Evolutionary conservation across 345 rosid species (phyloP), one percentile per base, ranked within the genome.

Genomic region (Brassica incana): DNA sequence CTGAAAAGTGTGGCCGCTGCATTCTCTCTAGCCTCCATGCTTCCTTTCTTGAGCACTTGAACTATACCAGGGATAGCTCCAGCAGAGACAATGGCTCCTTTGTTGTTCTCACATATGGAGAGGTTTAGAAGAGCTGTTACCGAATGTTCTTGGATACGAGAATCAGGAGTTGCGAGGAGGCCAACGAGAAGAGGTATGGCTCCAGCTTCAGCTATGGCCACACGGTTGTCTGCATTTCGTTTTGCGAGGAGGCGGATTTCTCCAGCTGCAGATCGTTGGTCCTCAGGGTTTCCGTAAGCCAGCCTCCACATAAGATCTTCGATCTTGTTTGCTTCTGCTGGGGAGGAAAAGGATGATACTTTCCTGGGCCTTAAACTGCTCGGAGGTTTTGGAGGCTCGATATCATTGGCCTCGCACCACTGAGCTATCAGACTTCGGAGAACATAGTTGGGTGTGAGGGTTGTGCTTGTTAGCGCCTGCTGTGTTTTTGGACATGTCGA

Each of bases 11-110:
- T 89, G 20, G 99, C 99, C 2, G 99, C 99, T 2, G 99, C 98
- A 75, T 95, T 95, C 83, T 95, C 99, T 79, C 98, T 90, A 15
- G 99, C 99, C 70, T 93, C 98, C 99, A 93, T 95, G 90, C 96
- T 93, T 38, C 99, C 99, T 78, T 85, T 95, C 87, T 88, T 95
- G 38, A 95, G 96, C 52, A 95, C 99, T 74, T 86, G 94, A 64
- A 93, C 96, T 64, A 95, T 91, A 76, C 98, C 93, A 8, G 96
- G 99, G 78, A 95, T 93, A 33, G 99, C 99, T 62, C 97, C 97
- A 61, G 88, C 89, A 27, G 90, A 82, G 72, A 95, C 87, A 52
- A 95, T 95, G 78, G 87, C 86, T 70, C 96, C 97, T 89, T 95
- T 95, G 85, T 95, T 95, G 61, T 93, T 88, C 81, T 95, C 99